Conservation (phyloP, 1,139 yeast species). For the Yamadazyma dushanensis region DNA sequence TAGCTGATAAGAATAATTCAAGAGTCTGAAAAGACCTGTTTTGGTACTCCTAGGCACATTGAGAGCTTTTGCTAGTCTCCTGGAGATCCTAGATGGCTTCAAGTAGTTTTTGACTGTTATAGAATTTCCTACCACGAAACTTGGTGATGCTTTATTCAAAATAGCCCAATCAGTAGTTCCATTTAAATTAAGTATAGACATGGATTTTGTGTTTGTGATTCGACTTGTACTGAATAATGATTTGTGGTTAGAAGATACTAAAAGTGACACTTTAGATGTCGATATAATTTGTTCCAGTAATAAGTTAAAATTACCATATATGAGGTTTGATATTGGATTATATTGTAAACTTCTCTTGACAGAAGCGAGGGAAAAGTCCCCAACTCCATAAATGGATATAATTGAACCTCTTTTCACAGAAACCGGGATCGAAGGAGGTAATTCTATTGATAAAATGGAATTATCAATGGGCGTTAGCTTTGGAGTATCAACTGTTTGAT, state of each 20-base stretch:
- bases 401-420: conserved; percentile 48
- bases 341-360: conserved; percentile 32
- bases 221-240: conserved; percentile 17
- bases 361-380: conserved; percentile 20
- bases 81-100: conserved; percentile 43
- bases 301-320: conserved; percentile 35
- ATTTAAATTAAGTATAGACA: conserved; percentile 42
- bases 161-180: conserved; percentile 66
- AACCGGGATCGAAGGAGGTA: conserved; percentile 62
- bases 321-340: conserved; percentile 37
- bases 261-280: conserved; percentile 46
- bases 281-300: conserved; percentile 47
- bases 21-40: conserved; percentile 40
- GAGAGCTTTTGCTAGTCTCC: conserved; percentile 26
- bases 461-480: conserved; percentile 42
- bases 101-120: conserved; percentile 35
- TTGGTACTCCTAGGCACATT: conserved; percentile 18
- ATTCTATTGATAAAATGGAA: conserved; percentile 41
- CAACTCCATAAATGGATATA: conserved; percentile 45
- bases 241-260: conserved; percentile 29
- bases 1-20: conserved; percentile 42
- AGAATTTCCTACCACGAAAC: conserved; percentile 53
- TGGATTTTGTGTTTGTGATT: conserved; percentile 16
- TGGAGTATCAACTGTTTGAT: conserved; percentile 22
- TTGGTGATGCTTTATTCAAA: conserved; percentile 45